Evolutionary conservation across 352 stramenopile species (phyloP), one percentile per base, ranked within the genome.

Genomic region (Pseudoperonospora humuli): DNA sequence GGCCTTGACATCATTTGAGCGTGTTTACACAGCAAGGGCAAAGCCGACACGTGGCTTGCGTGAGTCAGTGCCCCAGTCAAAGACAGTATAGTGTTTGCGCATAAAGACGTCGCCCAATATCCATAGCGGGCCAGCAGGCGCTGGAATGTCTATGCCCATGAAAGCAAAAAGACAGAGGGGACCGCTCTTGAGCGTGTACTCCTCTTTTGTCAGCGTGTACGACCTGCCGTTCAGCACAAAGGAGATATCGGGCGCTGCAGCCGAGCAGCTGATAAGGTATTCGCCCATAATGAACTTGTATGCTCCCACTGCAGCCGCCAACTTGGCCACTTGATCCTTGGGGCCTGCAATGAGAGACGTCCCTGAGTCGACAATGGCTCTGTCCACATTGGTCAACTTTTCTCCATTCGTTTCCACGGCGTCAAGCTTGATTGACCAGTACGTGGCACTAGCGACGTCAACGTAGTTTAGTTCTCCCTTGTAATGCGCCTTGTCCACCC

Each of bases 81-180:
- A 97, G 24, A 96, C 81, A 18, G 83, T 93, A 78, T 96, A 96
- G 66, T 96, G 94, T 68, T 96, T 96, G 62, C 88, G 75, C 83
- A 97, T 97, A 68, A 97, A 97, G 25, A 96, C 80, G 53, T 97
- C 90, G 33, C 93, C 96, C 40, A 99, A 76, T 46, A 89, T 89
- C 76, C 76, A 89, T 27, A 86, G 31, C 34, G 76, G 76, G 11
- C 72, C 71, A 35, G 73, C 61, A 7, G 86, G 84, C 6, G 61
- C 63, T 3, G 84, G 84, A 56, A 98, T 95, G 61, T 98, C 93
- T 35, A 98, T 90, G 50, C 84, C 93, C 70, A 97, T 96, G 54
- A 99, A 96, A 15, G 88, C 95, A 54, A 97, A 97, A 2, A 98
- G 67, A 66, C 95, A 99, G 31, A 87, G 77, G 9, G 70, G 66